phyloP scores from a whole-genome alignment of 768 basidiomycete species.

The Leucogyrophana mollusca region DNA sequence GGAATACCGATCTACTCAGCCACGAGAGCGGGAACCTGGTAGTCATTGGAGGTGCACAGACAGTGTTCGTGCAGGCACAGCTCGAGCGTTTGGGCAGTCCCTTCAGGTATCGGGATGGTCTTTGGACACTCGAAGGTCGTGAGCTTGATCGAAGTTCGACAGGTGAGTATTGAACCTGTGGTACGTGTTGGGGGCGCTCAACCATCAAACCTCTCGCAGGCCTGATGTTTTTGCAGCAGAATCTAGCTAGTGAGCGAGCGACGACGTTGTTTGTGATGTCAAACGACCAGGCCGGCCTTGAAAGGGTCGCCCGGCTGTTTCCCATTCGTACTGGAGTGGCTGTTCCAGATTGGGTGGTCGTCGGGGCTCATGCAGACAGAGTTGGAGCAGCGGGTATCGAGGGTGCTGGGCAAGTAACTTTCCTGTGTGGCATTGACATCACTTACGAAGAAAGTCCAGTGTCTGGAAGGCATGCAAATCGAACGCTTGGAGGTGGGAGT shows the following conservation, averaged over 20 bases:
- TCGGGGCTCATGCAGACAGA: constrained; percentile 49
- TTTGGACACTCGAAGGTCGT: constrained; percentile 11
- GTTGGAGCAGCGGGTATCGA: constrained; percentile 71
- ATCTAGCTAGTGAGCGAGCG: constrained; percentile 28
- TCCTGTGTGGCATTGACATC: too few species aligned
- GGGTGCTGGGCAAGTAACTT: constrained; percentile 79
- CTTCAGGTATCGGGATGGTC: constrained; percentile 20
- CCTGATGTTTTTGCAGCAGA: constrained; percentile 67
- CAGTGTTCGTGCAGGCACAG: constrained; percentile 30
- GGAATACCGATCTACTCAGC: constrained; percentile 10
- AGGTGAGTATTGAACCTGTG: constrained; percentile 17
- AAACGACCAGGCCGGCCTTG: constrained; percentile 56
- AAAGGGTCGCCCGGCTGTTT: constrained; percentile 70
- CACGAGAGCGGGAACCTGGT: constrained; percentile 53
- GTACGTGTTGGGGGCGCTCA: too few species aligned
- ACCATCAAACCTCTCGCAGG: constrained; percentile 30
- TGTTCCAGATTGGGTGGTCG: constrained; percentile 76
- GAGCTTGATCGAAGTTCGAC: constrained; percentile 20
- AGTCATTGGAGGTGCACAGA: constrained; percentile 47
- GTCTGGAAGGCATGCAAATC: constrained; percentile 22
- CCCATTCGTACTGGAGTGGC: constrained; percentile 81
- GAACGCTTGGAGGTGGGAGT: constrained; percentile 37
- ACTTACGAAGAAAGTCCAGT: too few species aligned
- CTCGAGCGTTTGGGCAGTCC: constrained; percentile 21
- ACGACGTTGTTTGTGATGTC: constrained; percentile 55